Evolutionary conservation across 2,329 filamentous ascomycete species (phyloP).

Genomic region (Colletotrichum tanaceti): DNA sequence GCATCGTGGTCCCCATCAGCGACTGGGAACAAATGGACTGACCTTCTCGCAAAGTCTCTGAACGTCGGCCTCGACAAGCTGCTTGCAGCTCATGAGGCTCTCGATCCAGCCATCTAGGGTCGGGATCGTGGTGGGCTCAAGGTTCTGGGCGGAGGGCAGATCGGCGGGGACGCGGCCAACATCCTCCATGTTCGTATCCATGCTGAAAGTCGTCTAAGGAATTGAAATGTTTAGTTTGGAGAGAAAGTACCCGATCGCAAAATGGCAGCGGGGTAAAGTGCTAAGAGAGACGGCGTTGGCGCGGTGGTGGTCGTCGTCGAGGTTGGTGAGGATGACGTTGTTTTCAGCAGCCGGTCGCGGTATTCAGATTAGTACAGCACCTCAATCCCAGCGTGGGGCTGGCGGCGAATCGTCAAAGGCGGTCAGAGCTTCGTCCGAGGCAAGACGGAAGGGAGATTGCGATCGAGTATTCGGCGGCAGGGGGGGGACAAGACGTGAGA

Average conservation of each 20-base stretch:
- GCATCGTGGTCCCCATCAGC: constrained; percentile 15
- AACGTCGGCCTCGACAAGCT: constrained; percentile 93
- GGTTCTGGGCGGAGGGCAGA: constrained; percentile 73
- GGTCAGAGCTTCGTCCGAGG: constrained; percentile 40
- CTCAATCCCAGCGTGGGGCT: constrained; percentile 39
- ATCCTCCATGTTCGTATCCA: constrained; percentile 99
- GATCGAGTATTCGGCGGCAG: constrained; percentile 24
- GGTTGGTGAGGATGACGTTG: constrained; percentile 34
- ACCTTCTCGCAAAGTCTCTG: constrained; percentile 98
- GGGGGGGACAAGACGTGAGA: constrained; percentile 6
- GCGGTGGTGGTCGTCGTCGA: constrained; percentile 24
- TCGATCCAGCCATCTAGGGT: constrained; percentile 99
- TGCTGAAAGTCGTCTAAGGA: constrained; percentile 51
- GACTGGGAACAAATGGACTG: constrained; percentile 47
- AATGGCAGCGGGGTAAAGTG: constrained; percentile 37
- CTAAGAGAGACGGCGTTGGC: constrained; percentile 34
- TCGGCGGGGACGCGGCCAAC: constrained; percentile 87
- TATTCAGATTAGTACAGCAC: constrained; percentile 39
- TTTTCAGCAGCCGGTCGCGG: constrained; percentile 39
- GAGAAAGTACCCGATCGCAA: constrained; percentile 34
- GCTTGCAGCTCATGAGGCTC: constrained; percentile 98
- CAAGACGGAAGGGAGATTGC: constrained; percentile 19
- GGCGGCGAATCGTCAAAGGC: constrained; percentile 38
- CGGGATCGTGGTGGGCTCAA: constrained; percentile 88
- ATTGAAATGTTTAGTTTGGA: constrained; percentile 7